Evolutionary conservation across 2,329 filamentous ascomycete species (phyloP).

Genomic region (Hymenotorrendiella dingleyae): DNA sequence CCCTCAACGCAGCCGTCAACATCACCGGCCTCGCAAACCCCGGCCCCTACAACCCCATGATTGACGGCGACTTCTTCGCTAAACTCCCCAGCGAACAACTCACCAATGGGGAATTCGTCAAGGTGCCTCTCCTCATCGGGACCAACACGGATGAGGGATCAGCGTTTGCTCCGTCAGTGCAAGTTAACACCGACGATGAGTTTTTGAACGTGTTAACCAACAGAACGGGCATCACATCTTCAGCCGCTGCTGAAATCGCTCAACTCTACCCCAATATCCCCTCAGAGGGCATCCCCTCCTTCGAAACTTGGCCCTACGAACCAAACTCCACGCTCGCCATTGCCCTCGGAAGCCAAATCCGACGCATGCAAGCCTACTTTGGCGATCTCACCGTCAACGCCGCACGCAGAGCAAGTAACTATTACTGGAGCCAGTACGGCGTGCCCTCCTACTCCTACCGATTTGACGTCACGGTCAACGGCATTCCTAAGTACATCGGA

Average conservation of each 20-base stretch:
- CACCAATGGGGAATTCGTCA: conserved; percentile 32
- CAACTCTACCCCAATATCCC: conserved; percentile 46
- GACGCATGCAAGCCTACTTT: conserved; percentile 11
- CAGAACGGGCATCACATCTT: neutral
- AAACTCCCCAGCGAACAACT: conserved; percentile 49
- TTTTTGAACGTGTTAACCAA: conserved; percentile 8
- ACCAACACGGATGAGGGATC: conserved; percentile 33
- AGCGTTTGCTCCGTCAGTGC: conserved; percentile 33
- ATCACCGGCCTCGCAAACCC: conserved; percentile 22
- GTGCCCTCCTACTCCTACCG: conserved; percentile 34
- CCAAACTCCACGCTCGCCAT: conserved; percentile 11
- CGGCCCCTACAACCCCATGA: conserved; percentile 32
- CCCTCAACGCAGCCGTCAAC: conserved; percentile 26
- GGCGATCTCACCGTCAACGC: conserved; percentile 13
- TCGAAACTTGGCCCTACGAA: conserved; percentile 14
- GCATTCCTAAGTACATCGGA: conserved; percentile 22
- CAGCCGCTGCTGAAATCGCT: conserved; percentile 30
- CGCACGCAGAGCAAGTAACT: conserved; percentile 8
- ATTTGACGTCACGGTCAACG: conserved; percentile 37
- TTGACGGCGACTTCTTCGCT: conserved; percentile 36
- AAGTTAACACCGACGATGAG: conserved; percentile 25
- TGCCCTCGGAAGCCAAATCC: conserved; percentile 32
- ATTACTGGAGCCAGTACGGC: conserved; percentile 10
- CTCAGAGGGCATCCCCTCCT: conserved; percentile 40
- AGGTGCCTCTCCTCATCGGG: conserved; percentile 39